Base-by-base conservation (phyloP, 1,284 basidiomycete genomes). In the Ustilago trichophora region DNA sequence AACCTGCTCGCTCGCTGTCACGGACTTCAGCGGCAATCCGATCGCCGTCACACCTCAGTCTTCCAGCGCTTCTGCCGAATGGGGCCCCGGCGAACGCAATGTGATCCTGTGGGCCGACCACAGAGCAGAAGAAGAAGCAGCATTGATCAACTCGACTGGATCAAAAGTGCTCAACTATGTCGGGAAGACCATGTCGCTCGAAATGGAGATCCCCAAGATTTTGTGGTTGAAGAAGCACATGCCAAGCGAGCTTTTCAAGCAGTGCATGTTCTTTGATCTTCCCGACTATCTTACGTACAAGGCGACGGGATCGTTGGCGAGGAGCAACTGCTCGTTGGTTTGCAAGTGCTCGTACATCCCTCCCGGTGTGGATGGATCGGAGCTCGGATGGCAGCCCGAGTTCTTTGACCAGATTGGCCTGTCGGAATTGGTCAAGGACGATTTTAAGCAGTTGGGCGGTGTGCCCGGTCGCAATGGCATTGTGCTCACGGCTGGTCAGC, bases 281-380 rank as follows among this genome's bases (percentile, higher is more conserved):
- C 95, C 95, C 13, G 95, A 98, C 83, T 98, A 89, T 84, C 87
- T 98, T 49, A 96, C 95, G 0, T 98, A 93, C 85, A 89, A 88
- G 49, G 92, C 93, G 4, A 98, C 96, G 1, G 86, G 85, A 19
- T 86, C 88, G 59, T 85, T 85, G 67, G 90, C 90, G 6, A 89
- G 95, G 26, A 96, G 92, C 4, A 89, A 88, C 81, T 98, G 95
- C 83, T 97, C 93, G 2, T 84, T 98, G 36, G 92, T 92, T 0
- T 98, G 95, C 86, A 98, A 98, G 84, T 98, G 91, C 83, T 92
- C 91, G 2, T 98, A 90, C 82, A 89, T 98, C n/a, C 93, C 83
- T n/a, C 83, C 83, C 0, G 80, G 93, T 3, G 78, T 78, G 0
- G 78, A 68, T 18, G 77, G 77, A 10, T 76, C 72, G 26, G 63